phyloP scores from a whole-genome alignment of 2,329 filamentous ascomycete genomes.

The Aureobasidium sp. region DNA sequence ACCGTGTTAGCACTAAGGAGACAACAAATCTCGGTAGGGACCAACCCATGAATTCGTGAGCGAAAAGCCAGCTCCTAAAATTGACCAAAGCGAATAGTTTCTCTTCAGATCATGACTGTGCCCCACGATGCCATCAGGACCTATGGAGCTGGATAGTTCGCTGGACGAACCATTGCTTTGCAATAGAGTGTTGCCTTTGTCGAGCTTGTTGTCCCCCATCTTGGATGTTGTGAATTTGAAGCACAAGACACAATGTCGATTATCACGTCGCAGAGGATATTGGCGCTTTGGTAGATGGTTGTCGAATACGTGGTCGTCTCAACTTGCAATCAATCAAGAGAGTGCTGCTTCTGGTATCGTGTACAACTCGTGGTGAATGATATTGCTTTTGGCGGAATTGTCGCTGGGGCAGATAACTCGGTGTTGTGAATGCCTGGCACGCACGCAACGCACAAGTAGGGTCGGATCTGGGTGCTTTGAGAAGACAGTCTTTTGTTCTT shows the following conservation, averaged over 20 bases:
- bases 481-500: background rate
- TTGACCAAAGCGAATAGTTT: constrained; percentile 44
- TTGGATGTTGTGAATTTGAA: background rate
- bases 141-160: constrained; percentile 15
- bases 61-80: constrained; percentile 46
- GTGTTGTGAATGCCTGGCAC: background rate
- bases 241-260: background rate
- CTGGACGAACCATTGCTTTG: constrained; percentile 1
- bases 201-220: background rate
- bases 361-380: background rate
- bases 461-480: background rate
- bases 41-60: constrained; percentile 45
- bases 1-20: background rate
- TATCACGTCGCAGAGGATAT: background rate
- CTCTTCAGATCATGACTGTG: constrained; percentile 43
- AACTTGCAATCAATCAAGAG: background rate
- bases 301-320: background rate
- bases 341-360: background rate
- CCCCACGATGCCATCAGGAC: constrained; percentile 41
- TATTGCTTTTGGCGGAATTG: background rate
- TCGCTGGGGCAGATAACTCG: background rate
- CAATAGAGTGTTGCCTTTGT: background rate
- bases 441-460: background rate
- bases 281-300: background rate
- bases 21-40: constrained; percentile 22